Evolutionary conservation across 2,329 filamentous ascomycete species (phyloP).

Genomic region (Exophiala bonariae): DNA sequence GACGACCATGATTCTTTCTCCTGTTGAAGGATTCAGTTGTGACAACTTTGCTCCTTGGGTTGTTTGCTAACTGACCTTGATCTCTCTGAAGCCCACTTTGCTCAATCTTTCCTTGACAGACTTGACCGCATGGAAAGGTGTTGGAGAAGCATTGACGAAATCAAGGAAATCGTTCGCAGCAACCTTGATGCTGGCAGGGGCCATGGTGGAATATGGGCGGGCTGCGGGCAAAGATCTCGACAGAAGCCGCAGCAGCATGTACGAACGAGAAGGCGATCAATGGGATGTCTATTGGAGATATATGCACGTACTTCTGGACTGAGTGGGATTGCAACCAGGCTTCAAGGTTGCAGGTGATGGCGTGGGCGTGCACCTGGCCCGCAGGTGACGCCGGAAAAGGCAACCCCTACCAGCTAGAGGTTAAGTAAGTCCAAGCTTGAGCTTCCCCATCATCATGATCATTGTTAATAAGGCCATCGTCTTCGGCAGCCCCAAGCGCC

Average conservation of each 20-base stretch:
- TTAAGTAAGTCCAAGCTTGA: too few relatives aligned
- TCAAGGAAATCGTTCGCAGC: conserved; percentile 80
- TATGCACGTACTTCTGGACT: too few relatives aligned
- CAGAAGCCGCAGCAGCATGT: conserved; percentile 18
- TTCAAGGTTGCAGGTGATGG: too few relatives aligned
- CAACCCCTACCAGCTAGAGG: too few relatives aligned
- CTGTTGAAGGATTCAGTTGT: conserved; percentile 33
- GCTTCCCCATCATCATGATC: too few relatives aligned
- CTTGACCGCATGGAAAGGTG: conserved; percentile 90
- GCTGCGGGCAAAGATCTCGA: conserved; percentile 1
- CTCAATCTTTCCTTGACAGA: conserved; percentile 74
- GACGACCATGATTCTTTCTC: conserved; percentile 88
- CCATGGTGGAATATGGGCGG: conserved; percentile 30
- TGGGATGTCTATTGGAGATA: too few relatives aligned
- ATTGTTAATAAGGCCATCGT: too few relatives aligned
- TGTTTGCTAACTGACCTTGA: conserved; percentile 56
- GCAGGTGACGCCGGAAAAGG: too few relatives aligned
- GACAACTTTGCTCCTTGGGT: neutral
- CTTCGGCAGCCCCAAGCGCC: too few relatives aligned
- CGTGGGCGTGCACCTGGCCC: too few relatives aligned
- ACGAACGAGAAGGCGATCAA: too few relatives aligned
- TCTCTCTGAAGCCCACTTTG: conserved; percentile 80
- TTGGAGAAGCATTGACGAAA: conserved; percentile 92
- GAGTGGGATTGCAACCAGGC: too few relatives aligned
- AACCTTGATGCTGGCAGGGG: conserved; percentile 30